Evolutionary conservation across 2,329 filamentous ascomycete species (phyloP), one percentile per base, ranked within the genome.

Genomic region (Rhinocladiella similis): DNA sequence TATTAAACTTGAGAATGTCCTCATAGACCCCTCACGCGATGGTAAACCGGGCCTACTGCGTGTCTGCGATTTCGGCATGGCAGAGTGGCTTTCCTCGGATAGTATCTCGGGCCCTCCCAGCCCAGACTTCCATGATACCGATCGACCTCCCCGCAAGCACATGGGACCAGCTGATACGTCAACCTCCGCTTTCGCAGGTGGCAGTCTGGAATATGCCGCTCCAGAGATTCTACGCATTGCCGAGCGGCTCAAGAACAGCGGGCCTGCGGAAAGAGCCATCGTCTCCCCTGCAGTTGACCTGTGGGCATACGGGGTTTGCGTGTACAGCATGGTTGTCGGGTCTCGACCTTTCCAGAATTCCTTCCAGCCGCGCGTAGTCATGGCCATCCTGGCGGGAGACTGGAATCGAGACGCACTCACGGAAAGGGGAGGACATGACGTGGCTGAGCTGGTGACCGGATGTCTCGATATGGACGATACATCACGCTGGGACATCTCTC

Each of bases 11-110:
- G 85, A 88, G 66, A 88, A 88, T 62, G 87, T 84, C 62, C 78
- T 88, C 1, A 65, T 88, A 35, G 83, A 87, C 63, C 72, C 75
- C 3, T 68, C 77, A 6, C 76, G 79, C 4, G 76, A 76, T 9
- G 70, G 69, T 0, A 74, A 80, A 36, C 77, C 80, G 14, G 83
- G 83, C 7, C 79, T 80, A 35, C 66, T 88, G 5, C 79, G 86
- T 3, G 76, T 88, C 4, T 87, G 84, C 69, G 85, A 88, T 67
- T 88, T 88, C 66, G 85, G 85, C 47, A 85, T 88, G 75, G 84
- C 85, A 12, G 85, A 88, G 67, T 88, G 85, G 73, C 79, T 87
- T 61, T 77, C 79, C 19, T 79, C 75, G 54, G 83, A 84, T 58
- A 77, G 78, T 57, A 78, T 78, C 38, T 59, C 57, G 5, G 70